These are phyloP conservation scores for Saturnispora diversa DNA, from an alignment of 805 yeast species.

Conservation along the genomic window DNA sequence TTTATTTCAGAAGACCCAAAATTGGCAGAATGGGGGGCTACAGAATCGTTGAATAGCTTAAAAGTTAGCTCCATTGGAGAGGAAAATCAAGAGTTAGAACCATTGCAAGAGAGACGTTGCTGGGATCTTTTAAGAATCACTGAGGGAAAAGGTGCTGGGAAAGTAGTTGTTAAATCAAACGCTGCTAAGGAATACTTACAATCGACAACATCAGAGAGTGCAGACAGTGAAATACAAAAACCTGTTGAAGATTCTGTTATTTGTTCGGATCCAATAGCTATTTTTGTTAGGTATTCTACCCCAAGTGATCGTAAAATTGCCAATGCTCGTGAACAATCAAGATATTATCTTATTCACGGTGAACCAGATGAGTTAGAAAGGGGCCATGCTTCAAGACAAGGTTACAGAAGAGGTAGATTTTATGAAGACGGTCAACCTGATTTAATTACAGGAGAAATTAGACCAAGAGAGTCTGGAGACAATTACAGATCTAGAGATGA, in stretches of 20 bases:
- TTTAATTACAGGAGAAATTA: conserved; percentile 30
- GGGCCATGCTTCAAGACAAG: conserved; percentile 17
- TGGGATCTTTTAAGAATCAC: conserved; percentile 14
- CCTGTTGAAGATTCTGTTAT: neutral
- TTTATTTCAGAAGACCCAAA: conserved; percentile 27
- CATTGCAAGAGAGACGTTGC: conserved; percentile 12
- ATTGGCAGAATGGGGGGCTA: conserved; percentile 7
- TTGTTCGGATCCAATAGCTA: conserved; percentile 26
- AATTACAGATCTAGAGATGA: conserved; percentile 7
- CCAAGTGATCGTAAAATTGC: conserved; percentile 48
- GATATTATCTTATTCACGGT: conserved; percentile 63
- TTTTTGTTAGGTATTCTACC: conserved; percentile 41
- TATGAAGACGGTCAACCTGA: conserved; percentile 19
- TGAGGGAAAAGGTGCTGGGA: conserved; percentile 4
- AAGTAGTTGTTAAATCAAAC: conserved; percentile 6
- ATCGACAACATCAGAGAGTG: neutral
- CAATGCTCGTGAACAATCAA: conserved; percentile 49
- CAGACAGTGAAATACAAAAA: neutral
- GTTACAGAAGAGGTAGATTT: neutral
- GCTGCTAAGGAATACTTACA: conserved; percentile 7
- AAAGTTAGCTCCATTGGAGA: neutral
- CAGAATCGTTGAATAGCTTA: conserved; percentile 1
- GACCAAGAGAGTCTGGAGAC: neutral
- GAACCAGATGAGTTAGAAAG: conserved; percentile 47
- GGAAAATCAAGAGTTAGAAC: neutral